Conservation (phyloP, 495 filamentous ascomycete genomes). For the Neurospora hispaniola region DNA sequence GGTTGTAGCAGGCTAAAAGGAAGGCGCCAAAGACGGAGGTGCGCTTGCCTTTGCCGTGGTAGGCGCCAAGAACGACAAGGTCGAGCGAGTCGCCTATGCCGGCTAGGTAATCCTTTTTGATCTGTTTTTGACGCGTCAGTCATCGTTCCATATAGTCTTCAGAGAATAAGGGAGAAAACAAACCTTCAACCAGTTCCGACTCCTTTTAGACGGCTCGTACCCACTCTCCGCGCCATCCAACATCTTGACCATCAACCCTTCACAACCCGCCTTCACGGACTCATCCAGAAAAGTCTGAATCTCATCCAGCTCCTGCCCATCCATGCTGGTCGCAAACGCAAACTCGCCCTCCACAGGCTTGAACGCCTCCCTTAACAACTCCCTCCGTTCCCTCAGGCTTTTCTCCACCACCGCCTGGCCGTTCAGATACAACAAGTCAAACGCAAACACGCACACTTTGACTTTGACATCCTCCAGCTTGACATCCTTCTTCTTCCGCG, state of each 20-base stretch:
- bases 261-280: conserved; percentile 85
- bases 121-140: conserved; percentile 28
- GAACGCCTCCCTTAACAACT: conserved; percentile 67
- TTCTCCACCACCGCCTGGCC: conserved; percentile 75
- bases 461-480: conserved; percentile 95
- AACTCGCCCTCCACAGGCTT: conserved; percentile 77
- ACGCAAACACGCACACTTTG: conserved; percentile 95
- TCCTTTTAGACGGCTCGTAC: conserved; percentile 91
- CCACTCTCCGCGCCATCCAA: conserved; percentile 80
- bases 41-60: conserved; percentile 88
- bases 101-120: conserved; percentile 95
- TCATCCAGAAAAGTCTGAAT: conserved; percentile 90
- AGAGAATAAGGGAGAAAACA: conserved; percentile 1
- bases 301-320: conserved; percentile 83
- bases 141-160: background rate
- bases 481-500: conserved; percentile 92
- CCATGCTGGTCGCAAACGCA: conserved; percentile 73
- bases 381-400: conserved; percentile 80
- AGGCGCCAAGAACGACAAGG: conserved; percentile 89
- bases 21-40: conserved; percentile 93
- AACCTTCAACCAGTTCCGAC: conserved; percentile 96
- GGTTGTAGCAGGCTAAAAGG: conserved; percentile 87
- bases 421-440: conserved; percentile 89
- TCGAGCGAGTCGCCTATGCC: conserved; percentile 93
- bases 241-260: conserved; percentile 99